Evolutionary conservation across 2,329 filamentous ascomycete genomes (phyloP), one percentile per base, ranked within the genome.

Genomic region (Ceratocystis cubensis): DNA sequence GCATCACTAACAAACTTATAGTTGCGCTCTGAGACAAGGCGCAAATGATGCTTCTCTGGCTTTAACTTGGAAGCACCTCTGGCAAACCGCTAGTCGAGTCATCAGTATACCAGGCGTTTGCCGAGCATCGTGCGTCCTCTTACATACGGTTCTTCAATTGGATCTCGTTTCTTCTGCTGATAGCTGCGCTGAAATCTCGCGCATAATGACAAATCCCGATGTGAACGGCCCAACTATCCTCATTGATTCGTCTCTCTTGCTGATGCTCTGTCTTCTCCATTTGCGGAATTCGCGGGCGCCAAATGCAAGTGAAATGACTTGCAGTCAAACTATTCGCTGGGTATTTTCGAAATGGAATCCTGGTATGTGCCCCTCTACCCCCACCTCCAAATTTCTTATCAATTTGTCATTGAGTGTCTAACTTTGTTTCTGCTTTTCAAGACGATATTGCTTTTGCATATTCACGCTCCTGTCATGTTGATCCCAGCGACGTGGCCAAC

Each of bases 321-420:
- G 84, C 46, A 88, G 85, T 69, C 84, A 88, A 71, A 81, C 94
- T 45, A 83, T 94, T 66, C 82, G 85, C 71, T 99, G 94, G 94
- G 75, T 94, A 1, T 86, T 91, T 71, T 82, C 85, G 44, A 87
- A 83, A 71, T 99, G 93, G 91, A 86, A 85, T 70, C 88, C 91
- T 70, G 86, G 89, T 93, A 78, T 73, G 82, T 75, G 13, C 17
- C 8, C 13, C 22, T 45, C 5, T 10, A 1, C 37, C 13, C 13
- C 37, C 10, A 41, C 10, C 10, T 41, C 37, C 37, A 41, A 5
- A 41, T 41, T 13, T 15, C 10, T 41, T 41, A 41, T 41, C 37
- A 41, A 15, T 13, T 13, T 15, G 13, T 15, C 3, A 15, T 5
- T 15, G 10, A 41, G 37, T 15, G 13, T 61, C 69, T 71, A 65